These are phyloP conservation scores for Sordaria brevicollis DNA, from an alignment of 495 filamentous ascomycete genomes.

Conservation along the genomic window DNA sequence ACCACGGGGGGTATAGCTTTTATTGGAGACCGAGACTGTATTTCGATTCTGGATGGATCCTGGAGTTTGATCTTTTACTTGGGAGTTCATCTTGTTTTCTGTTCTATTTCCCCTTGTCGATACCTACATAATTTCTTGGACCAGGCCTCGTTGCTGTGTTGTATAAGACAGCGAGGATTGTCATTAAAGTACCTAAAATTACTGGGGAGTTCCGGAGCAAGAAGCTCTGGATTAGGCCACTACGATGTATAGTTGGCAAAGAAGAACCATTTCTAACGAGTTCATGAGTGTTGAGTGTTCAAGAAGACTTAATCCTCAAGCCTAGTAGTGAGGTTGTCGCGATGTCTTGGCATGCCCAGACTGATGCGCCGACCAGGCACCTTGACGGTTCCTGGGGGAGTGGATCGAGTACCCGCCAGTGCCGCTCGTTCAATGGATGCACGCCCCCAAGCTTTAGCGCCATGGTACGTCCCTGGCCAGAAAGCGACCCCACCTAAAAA, in stretches of 20 bases:
- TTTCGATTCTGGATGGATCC: not conserved
- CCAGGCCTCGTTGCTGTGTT: not conserved
- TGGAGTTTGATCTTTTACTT: not conserved
- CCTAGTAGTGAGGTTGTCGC: not conserved
- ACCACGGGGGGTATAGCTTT: not conserved
- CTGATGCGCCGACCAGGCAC: too few relatives aligned
- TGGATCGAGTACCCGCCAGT: not conserved
- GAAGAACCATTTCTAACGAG: not conserved
- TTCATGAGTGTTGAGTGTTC: not conserved
- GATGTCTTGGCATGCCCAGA: not conserved
- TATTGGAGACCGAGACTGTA: not conserved
- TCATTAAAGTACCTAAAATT: not conserved
- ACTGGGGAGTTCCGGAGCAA: too few relatives aligned
- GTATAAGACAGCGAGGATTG: not conserved
- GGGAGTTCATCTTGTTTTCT: not conserved
- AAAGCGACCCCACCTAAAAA: constrained; percentile 22
- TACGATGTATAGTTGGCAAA: not conserved
- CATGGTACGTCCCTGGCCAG: not conserved
- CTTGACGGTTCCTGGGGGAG: not conserved
- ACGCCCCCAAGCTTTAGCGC: not conserved
- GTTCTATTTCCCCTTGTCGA: not conserved
- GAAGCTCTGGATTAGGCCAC: too few relatives aligned
- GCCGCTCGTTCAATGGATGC: not conserved
- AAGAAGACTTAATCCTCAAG: not conserved
- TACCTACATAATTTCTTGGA: not conserved